Base-by-base conservation (phyloP, 805 yeast species). In the Wickerhamomyces kurtzmanii region DNA sequence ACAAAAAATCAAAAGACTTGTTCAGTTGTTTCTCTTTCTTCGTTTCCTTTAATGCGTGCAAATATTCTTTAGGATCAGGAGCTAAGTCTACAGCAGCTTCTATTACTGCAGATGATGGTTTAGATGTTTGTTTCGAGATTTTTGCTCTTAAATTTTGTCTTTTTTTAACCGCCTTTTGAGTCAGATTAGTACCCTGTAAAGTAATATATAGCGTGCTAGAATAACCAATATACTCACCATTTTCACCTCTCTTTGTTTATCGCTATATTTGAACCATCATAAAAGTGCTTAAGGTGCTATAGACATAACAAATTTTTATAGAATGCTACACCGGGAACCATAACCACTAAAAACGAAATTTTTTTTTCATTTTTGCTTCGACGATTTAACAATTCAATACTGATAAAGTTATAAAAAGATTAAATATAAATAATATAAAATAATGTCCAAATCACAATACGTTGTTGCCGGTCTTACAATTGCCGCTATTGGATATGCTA, bases 401-500 rank as follows among this genome's bases (percentile, higher is more conserved):
- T 16, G 17, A 14, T n/a, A 13, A 10, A 13, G n/a, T 14, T 14
- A 11, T n/a, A 23, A 23, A n/a, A n/a, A n/a, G n/a, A n/a, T n/a
- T n/a, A n/a, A n/a, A n/a, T n/a, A n/a, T n/a, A n/a, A n/a, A n/a
- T n/a, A n/a, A n/a, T n/a, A n/a, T n/a, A n/a, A n/a, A n/a, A 36
- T 19, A 28, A 59, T 41, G 52, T 52, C 55, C 22, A 51, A 32
- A 33, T 33, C 45, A 29, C 30, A 45, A 11, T 26, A 56, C 8
- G 41, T 57, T 12, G 25, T 52, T 22, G 55, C 66, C 18, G 47
- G 59, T 24, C 36, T 55, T 10, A 64, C 60, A 34, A 50, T 65
- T 26, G 60, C 68, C 12, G 70, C 77, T 16, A 57, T 75, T 27
- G 85, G 82, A 12, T 89, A 91, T 59, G 83, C 89, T 31, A 62